Percentiles rank a stretch among this genome's conserved stretches.
Conservation (phyloP, 129 eudicot genomes). For the Chrysanthemum lavandulifolium region DNA sequence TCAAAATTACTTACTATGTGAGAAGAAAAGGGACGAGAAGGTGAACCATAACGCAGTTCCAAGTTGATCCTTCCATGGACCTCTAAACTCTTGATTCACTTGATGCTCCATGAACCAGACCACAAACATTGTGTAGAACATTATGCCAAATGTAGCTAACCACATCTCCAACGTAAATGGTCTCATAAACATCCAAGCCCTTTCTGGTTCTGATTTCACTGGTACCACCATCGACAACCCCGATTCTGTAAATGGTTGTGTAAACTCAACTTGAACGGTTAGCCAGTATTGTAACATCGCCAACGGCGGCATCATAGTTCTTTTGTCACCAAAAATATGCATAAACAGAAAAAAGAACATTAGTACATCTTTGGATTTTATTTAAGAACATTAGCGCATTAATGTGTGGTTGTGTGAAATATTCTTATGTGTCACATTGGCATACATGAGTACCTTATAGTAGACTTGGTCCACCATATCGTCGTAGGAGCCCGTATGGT, state of each 20-base stretch:
- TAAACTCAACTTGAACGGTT: conserved; percentile 56
- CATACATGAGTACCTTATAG: conserved; percentile 24
- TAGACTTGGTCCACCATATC: conserved; percentile 30
- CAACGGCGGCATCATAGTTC: conserved; percentile 44
- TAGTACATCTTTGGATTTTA: not conserved
- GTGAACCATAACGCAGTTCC: conserved; percentile 63
- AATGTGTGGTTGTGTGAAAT: too few relatives aligned
- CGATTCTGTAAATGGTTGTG: conserved; percentile 55
- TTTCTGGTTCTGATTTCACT: conserved; percentile 30
- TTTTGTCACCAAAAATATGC: conserved; percentile 15
- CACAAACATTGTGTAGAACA: conserved; percentile 56
- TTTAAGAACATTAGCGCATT: not conserved
- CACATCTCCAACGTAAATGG: conserved; percentile 54
- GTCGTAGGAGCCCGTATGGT: conserved; percentile 29
- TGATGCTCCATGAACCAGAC: conserved; percentile 64
- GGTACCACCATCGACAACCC: conserved; percentile 65
- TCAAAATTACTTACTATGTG: conserved; percentile 51
- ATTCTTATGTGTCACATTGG: too few relatives aligned
- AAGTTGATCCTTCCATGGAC: conserved; percentile 54
- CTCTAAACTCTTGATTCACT: conserved; percentile 48
- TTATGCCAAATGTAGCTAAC: conserved; percentile 42
- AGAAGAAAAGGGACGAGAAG: conserved; percentile 53
- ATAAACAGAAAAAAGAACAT: not conserved
- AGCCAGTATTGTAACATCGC: conserved; percentile 51
- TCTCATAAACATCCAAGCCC: conserved; percentile 50